Conservation (phyloP, 306 rosid species). For the Glycine tomentella region DNA sequence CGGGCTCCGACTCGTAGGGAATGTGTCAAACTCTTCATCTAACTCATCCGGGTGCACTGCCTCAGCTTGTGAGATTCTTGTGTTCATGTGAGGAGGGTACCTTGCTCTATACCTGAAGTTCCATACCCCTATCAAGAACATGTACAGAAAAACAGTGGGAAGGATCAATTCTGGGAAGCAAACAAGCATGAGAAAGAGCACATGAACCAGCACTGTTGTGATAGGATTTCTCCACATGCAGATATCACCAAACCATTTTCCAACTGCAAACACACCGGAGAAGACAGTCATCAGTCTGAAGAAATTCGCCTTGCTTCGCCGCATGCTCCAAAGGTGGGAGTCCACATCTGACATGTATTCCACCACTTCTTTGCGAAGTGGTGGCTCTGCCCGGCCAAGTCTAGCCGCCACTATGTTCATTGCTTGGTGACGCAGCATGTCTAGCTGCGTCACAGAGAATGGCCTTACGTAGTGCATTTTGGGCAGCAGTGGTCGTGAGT, state of each 20-base stretch:
- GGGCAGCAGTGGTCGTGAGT: slow-evolving; percentile 55
- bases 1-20: slow-evolving; percentile 48
- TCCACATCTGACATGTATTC: slow-evolving; percentile 61
- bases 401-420: slow-evolving; percentile 56
- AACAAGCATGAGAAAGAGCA: slow-evolving; percentile 55
- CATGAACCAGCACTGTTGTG: slow-evolving; percentile 54
- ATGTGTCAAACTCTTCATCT: slow-evolving; percentile 59
- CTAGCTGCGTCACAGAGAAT: slow-evolving; percentile 54
- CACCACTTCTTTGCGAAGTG: slow-evolving; percentile 59
- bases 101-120: slow-evolving; percentile 55
- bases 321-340: slow-evolving; percentile 60
- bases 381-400: slow-evolving; percentile 56
- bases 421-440: slow-evolving; percentile 56
- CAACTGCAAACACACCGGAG: slow-evolving; percentile 55
- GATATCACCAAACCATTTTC: slow-evolving; percentile 56
- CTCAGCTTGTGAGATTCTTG: slow-evolving; percentile 56
- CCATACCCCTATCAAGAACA: slow-evolving; percentile 57
- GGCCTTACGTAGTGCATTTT: slow-evolving; percentile 59
- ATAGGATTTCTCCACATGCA: slow-evolving; percentile 56
- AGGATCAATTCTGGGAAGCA: slow-evolving; percentile 57
- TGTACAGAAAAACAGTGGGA: slow-evolving; percentile 51
- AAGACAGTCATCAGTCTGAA: slow-evolving; percentile 53
- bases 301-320: slow-evolving; percentile 55
- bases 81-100: slow-evolving; percentile 62
- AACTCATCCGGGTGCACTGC: slow-evolving; percentile 52